phyloP scores from a whole-genome alignment of 352 stramenopile genomes.

The Globisporangium perplexum region DNA sequence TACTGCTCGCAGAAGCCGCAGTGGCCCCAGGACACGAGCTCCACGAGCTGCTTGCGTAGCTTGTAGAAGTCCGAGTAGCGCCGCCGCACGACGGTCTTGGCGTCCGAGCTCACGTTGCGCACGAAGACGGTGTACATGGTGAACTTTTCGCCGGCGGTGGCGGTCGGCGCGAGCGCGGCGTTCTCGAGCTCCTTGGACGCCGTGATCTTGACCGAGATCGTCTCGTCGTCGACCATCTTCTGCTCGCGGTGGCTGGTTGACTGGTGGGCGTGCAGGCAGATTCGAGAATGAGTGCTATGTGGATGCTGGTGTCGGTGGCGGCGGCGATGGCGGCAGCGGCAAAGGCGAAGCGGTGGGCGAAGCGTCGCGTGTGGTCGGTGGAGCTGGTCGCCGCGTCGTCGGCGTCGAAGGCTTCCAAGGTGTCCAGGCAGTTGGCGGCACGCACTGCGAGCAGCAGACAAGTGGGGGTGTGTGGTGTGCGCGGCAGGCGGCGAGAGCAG shows the following conservation, averaged over 20 bases:
- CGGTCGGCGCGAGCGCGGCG: constrained; percentile 6
- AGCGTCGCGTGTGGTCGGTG: background rate
- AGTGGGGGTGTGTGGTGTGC: background rate
- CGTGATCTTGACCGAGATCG: constrained; percentile 60
- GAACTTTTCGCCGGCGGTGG: constrained; percentile 47
- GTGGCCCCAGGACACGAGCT: constrained; percentile 74
- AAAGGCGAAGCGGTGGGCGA: background rate
- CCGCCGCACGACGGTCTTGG: constrained; percentile 70
- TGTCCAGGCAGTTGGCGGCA: background rate
- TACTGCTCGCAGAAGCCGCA: constrained; percentile 63
- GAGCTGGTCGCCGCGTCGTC: background rate
- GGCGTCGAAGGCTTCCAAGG: background rate
- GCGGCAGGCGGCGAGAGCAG: background rate
- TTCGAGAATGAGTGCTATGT: background rate
- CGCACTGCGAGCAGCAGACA: background rate
- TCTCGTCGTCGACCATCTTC: constrained; percentile 55
- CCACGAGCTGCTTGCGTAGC: constrained; percentile 78
- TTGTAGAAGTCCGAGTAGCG: constrained; percentile 87
- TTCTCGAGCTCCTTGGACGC: constrained; percentile 47
- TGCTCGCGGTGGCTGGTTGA: constrained; percentile 2
- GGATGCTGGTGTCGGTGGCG: background rate
- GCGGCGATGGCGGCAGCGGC: too few relatives aligned
- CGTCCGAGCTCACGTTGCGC: constrained; percentile 59
- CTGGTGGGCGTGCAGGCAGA: background rate
- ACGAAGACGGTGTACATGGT: constrained; percentile 87